A percentile compares a stretch with the other conserved stretches of the same genome.
Conservation (phyloP, 2,329 filamentous ascomycete species). For the Sordariomycetes sp. region DNA sequence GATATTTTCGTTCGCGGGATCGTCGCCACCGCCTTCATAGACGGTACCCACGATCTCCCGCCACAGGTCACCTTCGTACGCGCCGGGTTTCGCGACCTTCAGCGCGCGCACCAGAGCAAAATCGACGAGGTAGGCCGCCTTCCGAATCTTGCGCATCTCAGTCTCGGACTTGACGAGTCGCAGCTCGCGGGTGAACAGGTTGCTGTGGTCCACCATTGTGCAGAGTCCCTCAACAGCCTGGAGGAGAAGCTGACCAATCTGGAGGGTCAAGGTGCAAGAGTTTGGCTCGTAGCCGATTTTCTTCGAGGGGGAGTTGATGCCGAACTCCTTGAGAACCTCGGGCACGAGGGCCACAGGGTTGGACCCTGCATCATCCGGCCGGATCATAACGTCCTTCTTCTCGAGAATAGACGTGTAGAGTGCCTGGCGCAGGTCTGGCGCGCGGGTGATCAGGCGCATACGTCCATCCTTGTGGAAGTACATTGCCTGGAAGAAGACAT, state of each 20-base stretch:
- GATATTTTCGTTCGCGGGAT: slow-evolving; percentile 23
- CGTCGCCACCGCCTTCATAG: slow-evolving; percentile 23
- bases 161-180: slow-evolving; percentile 21
- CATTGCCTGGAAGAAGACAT: slow-evolving; percentile 25
- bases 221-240: slow-evolving; percentile 19
- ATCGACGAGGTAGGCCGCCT: slow-evolving; percentile 21
- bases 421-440: slow-evolving; percentile 19
- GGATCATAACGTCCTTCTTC: slow-evolving; percentile 6
- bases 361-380: slow-evolving; percentile 15
- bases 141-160: slow-evolving; percentile 18
- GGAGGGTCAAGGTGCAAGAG: slow-evolving; percentile 23
- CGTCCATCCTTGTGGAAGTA: slow-evolving; percentile 22
- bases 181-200: slow-evolving; percentile 18
- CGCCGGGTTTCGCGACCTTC: slow-evolving; percentile 22
- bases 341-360: slow-evolving; percentile 20
- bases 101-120: slow-evolving; percentile 21
- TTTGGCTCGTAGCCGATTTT: slow-evolving; percentile 22
- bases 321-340: slow-evolving; percentile 15
- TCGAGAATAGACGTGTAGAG: slow-evolving; percentile 17
- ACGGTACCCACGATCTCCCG: slow-evolving; percentile 21
- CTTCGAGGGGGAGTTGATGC: slow-evolving; percentile 16
- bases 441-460: slow-evolving; percentile 19
- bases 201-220: slow-evolving; percentile 14
- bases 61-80: slow-evolving; percentile 24
- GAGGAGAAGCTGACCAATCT: slow-evolving; percentile 19